Base-by-base conservation (phyloP, 2,329 filamentous ascomycete species). In the Cladorrhinum sp. region DNA sequence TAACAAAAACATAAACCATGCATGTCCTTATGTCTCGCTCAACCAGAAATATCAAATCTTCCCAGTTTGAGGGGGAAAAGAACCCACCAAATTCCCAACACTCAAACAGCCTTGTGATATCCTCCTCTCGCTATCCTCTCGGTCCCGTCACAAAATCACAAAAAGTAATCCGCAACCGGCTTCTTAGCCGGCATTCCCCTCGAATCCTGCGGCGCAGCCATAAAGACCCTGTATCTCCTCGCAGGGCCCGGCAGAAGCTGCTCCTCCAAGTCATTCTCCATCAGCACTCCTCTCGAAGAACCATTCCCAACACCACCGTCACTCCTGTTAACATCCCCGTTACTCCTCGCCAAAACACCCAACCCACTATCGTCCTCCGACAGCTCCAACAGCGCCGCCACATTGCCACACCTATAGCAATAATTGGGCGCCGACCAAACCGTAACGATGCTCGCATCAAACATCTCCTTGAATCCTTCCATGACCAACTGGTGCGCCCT, bases 381-480 rank as follows among this genome's bases (percentile, higher is more conserved):
- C 3, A 99, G 81, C 76, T 99, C 95, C 58, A 99, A 79, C 61
- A 99, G 93, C 0, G 95, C 94, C 0, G 95, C 95, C 12, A 99
- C 93, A 70, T 98, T 98, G 58, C 93, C 93, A 71, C 93, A 97
- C 65, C 92, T 86, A 77, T 97, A 97, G 78, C 93, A 97, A 80
- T 97, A 97, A 74, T 97, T 97, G 0, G 93, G 93, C 9, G 93
- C 93, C 0, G 91, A 96, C 94, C 95, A 99, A n/a, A 99, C 95
- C 0, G 95, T 99, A 48, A 98, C 95, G 65, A 99, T 97, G 53
- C 88, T 91, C 14, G 87, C 89, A 72, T 96, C 92, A 71, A 98
- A 99, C 93, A 98, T 98, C 74, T 98, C 95, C 77, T 98, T 98
- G 76, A 97, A 99, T 0, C 95, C 95, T 74, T 99, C 95, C 95